phyloP scores from a whole-genome alignment of 192 early-diverging fungal species.

The Coemansia sp. region DNA sequence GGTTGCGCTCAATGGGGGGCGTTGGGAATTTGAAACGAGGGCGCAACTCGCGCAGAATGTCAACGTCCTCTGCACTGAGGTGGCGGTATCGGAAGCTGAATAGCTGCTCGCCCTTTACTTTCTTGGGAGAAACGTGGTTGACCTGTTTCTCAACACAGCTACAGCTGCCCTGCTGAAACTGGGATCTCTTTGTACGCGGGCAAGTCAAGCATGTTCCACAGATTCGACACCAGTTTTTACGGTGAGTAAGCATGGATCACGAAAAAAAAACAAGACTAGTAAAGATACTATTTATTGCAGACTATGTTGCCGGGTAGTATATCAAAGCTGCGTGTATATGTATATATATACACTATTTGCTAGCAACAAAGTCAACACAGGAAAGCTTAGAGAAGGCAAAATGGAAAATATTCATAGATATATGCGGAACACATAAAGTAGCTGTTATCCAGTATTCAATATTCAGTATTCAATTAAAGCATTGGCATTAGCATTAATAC shows the following conservation, averaged over 20 bases:
- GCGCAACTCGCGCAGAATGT: conserved; percentile 29
- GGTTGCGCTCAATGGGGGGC: conserved; percentile 28
- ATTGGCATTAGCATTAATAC: too few species aligned
- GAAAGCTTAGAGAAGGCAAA: too few species aligned
- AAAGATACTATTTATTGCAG: too few species aligned
- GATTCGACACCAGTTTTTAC: conserved; percentile 50
- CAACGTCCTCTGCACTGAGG: conserved; percentile 45
- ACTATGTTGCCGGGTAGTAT: conserved; percentile 9
- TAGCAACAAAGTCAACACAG: too few species aligned
- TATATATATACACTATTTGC: too few species aligned
- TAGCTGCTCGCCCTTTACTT: conserved; percentile 35
- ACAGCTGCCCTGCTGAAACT: conserved; percentile 37
- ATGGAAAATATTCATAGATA: too few species aligned
- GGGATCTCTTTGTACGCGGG: conserved; percentile 25
- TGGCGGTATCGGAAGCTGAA: conserved; percentile 51
- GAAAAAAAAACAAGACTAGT: neutral
- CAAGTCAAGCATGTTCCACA: conserved; percentile 45
- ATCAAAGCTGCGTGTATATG: too few species aligned
- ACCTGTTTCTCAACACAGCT: conserved; percentile 25
- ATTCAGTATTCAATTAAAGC: too few species aligned
- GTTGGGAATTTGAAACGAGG: conserved; percentile 35
- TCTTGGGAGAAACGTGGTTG: conserved; percentile 35
- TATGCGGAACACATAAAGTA: too few species aligned
- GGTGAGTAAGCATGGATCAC: conserved; percentile 28
- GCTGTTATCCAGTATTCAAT: too few species aligned